A percentile compares a stretch with the other conserved stretches of the same genome.
Evolutionary conservation across 352 stramenopile species (phyloP).

Genomic region (Thraustochytrium striatum): DNA sequence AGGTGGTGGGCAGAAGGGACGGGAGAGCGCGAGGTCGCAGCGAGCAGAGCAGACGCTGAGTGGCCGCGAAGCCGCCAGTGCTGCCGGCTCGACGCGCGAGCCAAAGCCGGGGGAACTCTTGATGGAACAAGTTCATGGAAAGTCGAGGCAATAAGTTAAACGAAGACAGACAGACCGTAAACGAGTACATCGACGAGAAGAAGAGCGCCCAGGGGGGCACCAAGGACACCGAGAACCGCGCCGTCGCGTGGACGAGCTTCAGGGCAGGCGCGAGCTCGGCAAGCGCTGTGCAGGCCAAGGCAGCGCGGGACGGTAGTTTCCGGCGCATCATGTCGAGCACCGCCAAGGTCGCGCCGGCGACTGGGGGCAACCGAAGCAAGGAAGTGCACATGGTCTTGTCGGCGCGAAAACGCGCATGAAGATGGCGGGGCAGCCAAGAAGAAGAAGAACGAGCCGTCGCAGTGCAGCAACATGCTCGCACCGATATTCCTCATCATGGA

Average conservation of each 20-base stretch:
- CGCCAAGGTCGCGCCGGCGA: constrained; percentile 4
- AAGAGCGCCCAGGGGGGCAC: neutral
- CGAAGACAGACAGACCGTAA: neutral
- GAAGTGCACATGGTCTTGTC: neutral
- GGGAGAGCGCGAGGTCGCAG: too few species aligned
- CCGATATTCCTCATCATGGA: constrained; percentile 6
- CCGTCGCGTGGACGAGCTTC: constrained; percentile 7
- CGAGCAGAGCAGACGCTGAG: too few species aligned
- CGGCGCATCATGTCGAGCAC: neutral
- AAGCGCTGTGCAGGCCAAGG: neutral
- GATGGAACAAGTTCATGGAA: constrained; percentile 44
- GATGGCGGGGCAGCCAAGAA: neutral
- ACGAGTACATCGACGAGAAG: neutral
- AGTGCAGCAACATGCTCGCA: neutral
- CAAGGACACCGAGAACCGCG: neutral
- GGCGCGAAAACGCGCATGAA: neutral
- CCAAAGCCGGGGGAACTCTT: too few species aligned
- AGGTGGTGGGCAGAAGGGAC: too few species aligned
- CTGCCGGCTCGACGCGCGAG: too few species aligned
- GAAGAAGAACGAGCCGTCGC: neutral
- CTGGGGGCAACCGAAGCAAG: neutral
- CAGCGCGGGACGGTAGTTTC: too few species aligned
- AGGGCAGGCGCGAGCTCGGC: neutral
- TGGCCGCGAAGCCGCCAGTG: too few species aligned
- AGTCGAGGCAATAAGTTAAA: neutral